Evolutionary conservation across 1,284 basidiomycete species (phyloP), one percentile per base, ranked within the genome.

Genomic region (Ceratobasidium theobromae): DNA sequence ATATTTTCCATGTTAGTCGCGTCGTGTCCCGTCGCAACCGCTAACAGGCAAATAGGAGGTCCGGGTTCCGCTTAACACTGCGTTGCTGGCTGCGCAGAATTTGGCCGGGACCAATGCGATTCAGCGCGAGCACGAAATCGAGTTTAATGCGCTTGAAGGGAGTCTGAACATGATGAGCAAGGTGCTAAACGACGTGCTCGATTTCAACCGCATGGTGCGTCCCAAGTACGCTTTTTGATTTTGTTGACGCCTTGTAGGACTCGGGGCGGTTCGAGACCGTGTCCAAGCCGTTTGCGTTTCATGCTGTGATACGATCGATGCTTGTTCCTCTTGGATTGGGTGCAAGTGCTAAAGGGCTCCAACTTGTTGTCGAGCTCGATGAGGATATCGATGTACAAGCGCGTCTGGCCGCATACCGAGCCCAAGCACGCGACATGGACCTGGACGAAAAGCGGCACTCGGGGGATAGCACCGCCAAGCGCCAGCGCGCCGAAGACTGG

Each of bases 21-120:
- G 16, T n/a, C n/a, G n/a, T n/a, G n/a, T n/a, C n/a, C n/a, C n/a
- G n/a, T n/a, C n/a, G n/a, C n/a, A n/a, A n/a, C n/a, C n/a, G n/a
- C n/a, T n/a, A n/a, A n/a, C n/a, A n/a, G n/a, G n/a, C n/a, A n/a
- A n/a, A 68, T 72, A 71, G 66, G 84, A 92, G 80, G 91, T 93
- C 74, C 86, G 93, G 70, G 93, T 96, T 52, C 93, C 94, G 18
- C 80, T 96, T 67, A 95, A 96, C 73, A 94, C 92, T 35, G 93
- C 93, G 1, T 77, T 94, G 12, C 79, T 95, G 35, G 93, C 93
- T 0, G 87, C 94, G 5, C 93, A 95, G 77, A 95, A 96, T 73
- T 87, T 95, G 81, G 87, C 89, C 67, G 91, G 89, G 0, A 85
- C 82, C 0, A 82, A 84, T 5, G 80, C 80, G 5, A 80, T 93